phyloP scores from a whole-genome alignment of 345 rosid genomes.

The Brassica cretica region DNA sequence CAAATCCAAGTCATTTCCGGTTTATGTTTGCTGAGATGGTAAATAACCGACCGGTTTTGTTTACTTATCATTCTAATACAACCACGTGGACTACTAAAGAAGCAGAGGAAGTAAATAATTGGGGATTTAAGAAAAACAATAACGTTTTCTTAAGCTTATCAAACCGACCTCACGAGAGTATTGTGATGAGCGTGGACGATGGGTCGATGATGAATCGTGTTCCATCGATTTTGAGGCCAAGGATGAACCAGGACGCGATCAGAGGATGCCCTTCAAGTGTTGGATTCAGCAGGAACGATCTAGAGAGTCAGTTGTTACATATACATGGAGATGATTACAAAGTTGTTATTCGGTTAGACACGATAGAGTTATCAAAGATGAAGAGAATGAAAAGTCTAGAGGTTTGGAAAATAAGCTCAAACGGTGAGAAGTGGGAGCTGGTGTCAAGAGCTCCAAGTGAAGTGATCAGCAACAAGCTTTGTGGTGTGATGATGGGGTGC shows the following conservation, averaged over 20 bases:
- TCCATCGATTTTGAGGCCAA: conserved; percentile 49
- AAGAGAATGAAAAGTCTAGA: conserved; percentile 43
- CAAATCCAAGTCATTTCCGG: conserved; percentile 51
- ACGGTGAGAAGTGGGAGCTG: conserved; percentile 48
- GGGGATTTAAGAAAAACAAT: conserved; percentile 7
- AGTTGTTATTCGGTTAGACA: conserved; percentile 49
- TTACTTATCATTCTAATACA: conserved; percentile 48
- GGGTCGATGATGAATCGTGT: conserved; percentile 9
- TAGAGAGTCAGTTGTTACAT: conserved; percentile 31
- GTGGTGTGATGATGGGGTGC: conserved; percentile 67
- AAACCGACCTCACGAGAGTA: conserved; percentile 51
- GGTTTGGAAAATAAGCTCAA: conserved; percentile 48
- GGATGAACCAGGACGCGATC: conserved; percentile 28
- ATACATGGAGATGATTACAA: conserved; percentile 70
- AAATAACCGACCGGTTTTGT: conserved; percentile 49
- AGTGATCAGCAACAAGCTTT: conserved; percentile 45
- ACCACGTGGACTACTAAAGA: conserved; percentile 52
- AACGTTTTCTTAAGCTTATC: conserved; percentile 47
- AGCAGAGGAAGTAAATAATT: conserved; percentile 36
- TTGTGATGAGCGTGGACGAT: conserved; percentile 41
- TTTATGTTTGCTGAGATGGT: conserved; percentile 70
- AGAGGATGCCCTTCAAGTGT: conserved; percentile 28
- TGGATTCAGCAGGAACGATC: conserved; percentile 32
- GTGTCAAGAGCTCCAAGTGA: conserved; percentile 48
- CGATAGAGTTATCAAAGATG: not conserved